Percentiles rank a stretch among this genome's conserved stretches.
Conservation (phyloP, 2,329 filamentous ascomycete species). For the Pseudocercospora crystallina region DNA sequence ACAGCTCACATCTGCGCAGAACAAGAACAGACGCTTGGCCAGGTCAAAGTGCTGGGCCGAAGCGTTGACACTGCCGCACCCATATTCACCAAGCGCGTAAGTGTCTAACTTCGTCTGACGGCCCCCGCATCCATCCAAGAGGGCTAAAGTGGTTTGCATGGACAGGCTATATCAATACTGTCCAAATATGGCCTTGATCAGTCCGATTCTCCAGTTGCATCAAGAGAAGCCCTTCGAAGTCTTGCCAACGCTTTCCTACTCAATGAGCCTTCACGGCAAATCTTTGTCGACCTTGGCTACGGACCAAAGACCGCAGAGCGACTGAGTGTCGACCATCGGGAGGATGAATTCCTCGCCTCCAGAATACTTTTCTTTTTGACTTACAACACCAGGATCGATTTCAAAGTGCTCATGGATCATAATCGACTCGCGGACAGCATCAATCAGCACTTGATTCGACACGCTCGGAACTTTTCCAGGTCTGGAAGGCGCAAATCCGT, state of each 20-base stretch:
- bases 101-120: slow-evolving; percentile 15
- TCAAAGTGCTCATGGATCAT: slow-evolving; percentile 64
- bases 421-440: slow-evolving; percentile 68
- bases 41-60: slow-evolving; percentile 78
- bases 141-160: slow-evolving; percentile 7
- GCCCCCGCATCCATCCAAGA: neutral
- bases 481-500: slow-evolving; percentile 29
- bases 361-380: slow-evolving; percentile 77
- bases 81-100: slow-evolving; percentile 78
- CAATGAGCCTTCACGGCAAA: slow-evolving; percentile 65
- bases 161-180: slow-evolving; percentile 61
- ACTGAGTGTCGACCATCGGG: slow-evolving; percentile 68
- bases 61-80: slow-evolving; percentile 70
- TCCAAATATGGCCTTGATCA: slow-evolving; percentile 70
- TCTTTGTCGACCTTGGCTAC: slow-evolving; percentile 69
- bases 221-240: slow-evolving; percentile 75
- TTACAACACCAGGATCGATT: slow-evolving; percentile 70
- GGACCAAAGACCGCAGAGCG: slow-evolving; percentile 66
- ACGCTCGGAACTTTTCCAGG: slow-evolving; percentile 52
- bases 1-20: slow-evolving; percentile 48
- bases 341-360: slow-evolving; percentile 84
- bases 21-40: slow-evolving; percentile 55
- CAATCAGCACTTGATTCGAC: slow-evolving; percentile 64
- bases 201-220: slow-evolving; percentile 56
- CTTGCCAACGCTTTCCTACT: slow-evolving; percentile 82